phyloP scores from a whole-genome alignment of 176 grass and related monocot genomes.

The Carex scoparia region DNA sequence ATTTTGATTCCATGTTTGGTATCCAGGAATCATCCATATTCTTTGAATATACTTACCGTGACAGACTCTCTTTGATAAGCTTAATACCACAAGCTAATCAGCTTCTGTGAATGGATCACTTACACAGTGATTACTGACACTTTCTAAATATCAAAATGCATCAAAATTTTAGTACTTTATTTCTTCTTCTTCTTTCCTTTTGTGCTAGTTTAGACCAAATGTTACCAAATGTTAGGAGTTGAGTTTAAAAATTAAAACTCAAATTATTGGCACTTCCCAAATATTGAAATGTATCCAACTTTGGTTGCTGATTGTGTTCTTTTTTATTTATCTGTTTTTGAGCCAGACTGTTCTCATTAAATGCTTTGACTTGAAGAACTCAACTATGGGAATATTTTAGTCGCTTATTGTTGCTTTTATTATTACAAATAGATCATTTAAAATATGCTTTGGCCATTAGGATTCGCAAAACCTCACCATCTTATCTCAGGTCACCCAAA shows the following conservation, averaged over 20 bases:
- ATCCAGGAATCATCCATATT: neutral
- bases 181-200: neutral
- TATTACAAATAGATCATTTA: neutral
- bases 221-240: neutral
- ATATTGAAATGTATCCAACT: neutral
- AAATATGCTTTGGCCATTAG: neutral
- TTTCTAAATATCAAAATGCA: neutral
- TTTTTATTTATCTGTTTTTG: neutral
- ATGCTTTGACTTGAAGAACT: neutral
- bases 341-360: neutral
- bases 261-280: no score
- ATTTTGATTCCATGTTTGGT: neutral
- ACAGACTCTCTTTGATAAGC: neutral
- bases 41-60: neutral
- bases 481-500: neutral
- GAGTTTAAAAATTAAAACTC: no score
- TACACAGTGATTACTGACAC: no score
- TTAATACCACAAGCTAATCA: no score
- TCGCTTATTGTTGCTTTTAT: neutral
- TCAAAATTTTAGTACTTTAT: neutral
- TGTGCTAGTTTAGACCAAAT: neutral
- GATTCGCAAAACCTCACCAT: neutral
- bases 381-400: neutral
- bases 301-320: neutral
- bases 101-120: no score